phyloP scores from a whole-genome alignment of 192 early-diverging fungal species.

The Coemansia sp. region DNA sequence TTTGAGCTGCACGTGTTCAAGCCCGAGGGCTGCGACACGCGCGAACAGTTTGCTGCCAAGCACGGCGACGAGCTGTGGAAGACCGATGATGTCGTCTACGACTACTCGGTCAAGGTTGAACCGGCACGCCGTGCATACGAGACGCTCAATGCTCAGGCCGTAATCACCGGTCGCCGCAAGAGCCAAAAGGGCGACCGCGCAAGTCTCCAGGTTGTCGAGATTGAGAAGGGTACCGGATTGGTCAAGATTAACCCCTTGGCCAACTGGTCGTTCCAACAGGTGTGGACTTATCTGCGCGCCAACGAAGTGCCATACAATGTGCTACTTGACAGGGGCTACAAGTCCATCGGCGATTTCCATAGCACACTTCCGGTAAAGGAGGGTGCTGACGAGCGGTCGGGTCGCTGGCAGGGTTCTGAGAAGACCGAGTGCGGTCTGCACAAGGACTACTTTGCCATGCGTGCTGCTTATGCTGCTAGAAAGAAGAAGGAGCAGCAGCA shows the following conservation, averaged over 20 bases:
- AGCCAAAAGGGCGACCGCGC: constrained; percentile 84
- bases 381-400: constrained; percentile 76
- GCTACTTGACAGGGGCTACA: constrained; percentile 86
- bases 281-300: constrained; percentile 79
- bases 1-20: constrained; percentile 71
- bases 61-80: constrained; percentile 86
- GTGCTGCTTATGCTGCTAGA: constrained; percentile 70
- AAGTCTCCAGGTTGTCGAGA: constrained; percentile 73
- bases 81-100: constrained; percentile 72
- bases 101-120: constrained; percentile 94
- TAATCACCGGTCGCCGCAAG: constrained; percentile 87
- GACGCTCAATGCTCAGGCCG: constrained; percentile 67
- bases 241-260: constrained; percentile 94
- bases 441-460: constrained; percentile 96
- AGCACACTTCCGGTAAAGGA: constrained; percentile 71
- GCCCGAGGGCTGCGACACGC: constrained; percentile 60
- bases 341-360: constrained; percentile 91
- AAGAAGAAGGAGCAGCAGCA: constrained; percentile 64
- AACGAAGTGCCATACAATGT: constrained; percentile 90
- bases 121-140: constrained; percentile 84
- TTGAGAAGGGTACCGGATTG: constrained; percentile 71
- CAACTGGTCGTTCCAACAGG: constrained; percentile 84
- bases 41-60: constrained; percentile 64
- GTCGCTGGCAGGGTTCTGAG: constrained; percentile 82
- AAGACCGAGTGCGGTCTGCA: constrained; percentile 96